Base-by-base conservation (phyloP, 345 rosid genomes). In the Pelargonium nanum region DNA sequence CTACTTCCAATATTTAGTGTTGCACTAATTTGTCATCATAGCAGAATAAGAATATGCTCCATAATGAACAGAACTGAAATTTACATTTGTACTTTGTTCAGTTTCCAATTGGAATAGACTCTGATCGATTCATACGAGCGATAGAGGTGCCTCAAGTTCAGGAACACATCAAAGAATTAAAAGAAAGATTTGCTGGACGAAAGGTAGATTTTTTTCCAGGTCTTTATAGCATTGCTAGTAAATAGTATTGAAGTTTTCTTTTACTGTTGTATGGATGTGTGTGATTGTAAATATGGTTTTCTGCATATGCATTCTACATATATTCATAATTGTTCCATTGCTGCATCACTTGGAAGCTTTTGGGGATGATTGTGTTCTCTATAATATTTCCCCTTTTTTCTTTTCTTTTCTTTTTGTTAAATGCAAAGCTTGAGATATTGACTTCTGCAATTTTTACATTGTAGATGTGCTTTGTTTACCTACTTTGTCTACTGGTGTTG, bases 61-160 rank as follows among this genome's bases (percentile, higher is more conserved):
- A 40, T 40, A 40, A 40, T 59, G 0, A 23, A 34, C 1, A 19
- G 25, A 21, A 34, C 24, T 44, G 23, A 1, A 34, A 59, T 24
- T 59, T 22, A 59, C 28, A 26, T 62, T 26, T 54, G 50, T 45
- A 51, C 59, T 56, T 30, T 72, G 63, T 65, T 57, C 83, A 94
- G 99, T 94, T 94, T 75, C 99, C 99, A 34, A 94, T 94, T 62
- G 97, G 99, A 57, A 94, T 94, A 77, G 99, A 94, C 76, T 89
- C 96, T 34, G 86, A 82, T 4, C 77, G 96, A 58, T 90, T 94
- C 76, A 85, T 71, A 63, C 75, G 86, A 70, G 96, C 99, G 56
- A 91, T 94, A 64, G 87, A 86, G 50, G 63, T 73, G 61, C 76
- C 70, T 55, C 65, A 56, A 16, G 97, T 88, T 65, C 87, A 75